phyloP scores from a whole-genome alignment of 352 stramenopile genomes.

The Globisporangium okanoganense region DNA sequence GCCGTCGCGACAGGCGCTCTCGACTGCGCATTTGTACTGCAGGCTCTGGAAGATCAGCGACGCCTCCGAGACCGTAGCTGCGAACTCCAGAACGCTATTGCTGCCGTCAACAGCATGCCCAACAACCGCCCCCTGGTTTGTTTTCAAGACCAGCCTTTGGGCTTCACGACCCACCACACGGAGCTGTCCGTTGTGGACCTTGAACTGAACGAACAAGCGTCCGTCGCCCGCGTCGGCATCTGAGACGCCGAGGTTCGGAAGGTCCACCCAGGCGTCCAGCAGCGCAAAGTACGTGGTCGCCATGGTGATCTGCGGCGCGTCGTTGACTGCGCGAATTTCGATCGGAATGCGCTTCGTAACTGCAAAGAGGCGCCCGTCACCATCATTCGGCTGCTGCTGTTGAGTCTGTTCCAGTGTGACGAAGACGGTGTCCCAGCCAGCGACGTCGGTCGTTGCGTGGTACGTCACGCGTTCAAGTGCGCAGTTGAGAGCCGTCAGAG shows the following conservation, averaged over 20 bases:
- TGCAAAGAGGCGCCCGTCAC: conserved; percentile 25
- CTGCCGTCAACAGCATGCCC: neutral
- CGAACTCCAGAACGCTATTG: conserved; percentile 29
- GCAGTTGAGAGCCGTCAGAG: conserved; percentile 42
- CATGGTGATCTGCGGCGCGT: conserved; percentile 33
- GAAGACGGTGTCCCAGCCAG: conserved; percentile 34
- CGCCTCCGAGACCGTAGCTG: conserved; percentile 17
- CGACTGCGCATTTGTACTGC: conserved; percentile 33
- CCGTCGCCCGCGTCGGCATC: conserved; percentile 44
- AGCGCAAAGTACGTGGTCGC: conserved; percentile 24
- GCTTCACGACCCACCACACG: conserved; percentile 15
- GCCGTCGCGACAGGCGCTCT: conserved; percentile 24
- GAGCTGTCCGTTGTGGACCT: conserved; percentile 30
- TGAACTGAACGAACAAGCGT: conserved; percentile 39
- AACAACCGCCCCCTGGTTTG: neutral
- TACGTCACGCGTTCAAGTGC: conserved; percentile 46
- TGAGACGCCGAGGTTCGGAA: conserved; percentile 23
- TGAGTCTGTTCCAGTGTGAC: conserved; percentile 33
- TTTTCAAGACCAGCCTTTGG: neutral
- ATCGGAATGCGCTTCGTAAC: conserved; percentile 34
- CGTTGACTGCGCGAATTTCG: conserved; percentile 41
- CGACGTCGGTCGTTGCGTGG: conserved; percentile 22
- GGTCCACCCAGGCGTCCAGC: conserved; percentile 23
- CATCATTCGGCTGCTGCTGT: neutral
- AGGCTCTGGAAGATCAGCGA: conserved; percentile 25